Evolutionary conservation across 352 stramenopile genomes (phyloP).

Genomic region (Globisporangium middletonii): DNA sequence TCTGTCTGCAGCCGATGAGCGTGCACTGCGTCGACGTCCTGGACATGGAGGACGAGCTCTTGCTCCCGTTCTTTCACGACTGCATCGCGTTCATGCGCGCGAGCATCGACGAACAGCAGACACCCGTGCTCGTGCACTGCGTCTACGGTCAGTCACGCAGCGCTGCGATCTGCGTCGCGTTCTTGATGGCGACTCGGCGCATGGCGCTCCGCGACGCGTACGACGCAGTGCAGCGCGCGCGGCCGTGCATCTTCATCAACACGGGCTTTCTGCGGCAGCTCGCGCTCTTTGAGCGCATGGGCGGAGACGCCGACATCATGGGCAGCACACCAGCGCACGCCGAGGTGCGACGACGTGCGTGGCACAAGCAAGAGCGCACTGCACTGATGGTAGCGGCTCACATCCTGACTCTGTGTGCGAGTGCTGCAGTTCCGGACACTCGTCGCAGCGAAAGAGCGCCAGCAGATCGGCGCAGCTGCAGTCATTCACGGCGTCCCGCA

Average conservation of each 20-base stretch:
- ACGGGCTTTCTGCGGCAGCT: constrained; percentile 64
- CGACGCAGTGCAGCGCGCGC: constrained; percentile 43
- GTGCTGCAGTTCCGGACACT: constrained; percentile 37
- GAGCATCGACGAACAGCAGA: constrained; percentile 2
- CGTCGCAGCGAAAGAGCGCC: constrained; percentile 28
- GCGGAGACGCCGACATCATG: constrained; percentile 25
- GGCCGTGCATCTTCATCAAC: constrained; percentile 80
- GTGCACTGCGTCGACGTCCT: constrained; percentile 57
- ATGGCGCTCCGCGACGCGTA: constrained; percentile 46
- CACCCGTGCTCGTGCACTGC: constrained; percentile 58
- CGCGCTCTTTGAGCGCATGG: constrained; percentile 65
- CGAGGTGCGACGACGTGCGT: constrained; percentile 15
- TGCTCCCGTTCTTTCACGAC: constrained; percentile 53
- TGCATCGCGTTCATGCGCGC: constrained; percentile 23
- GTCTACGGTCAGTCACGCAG: constrained; percentile 78
- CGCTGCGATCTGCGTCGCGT: constrained; percentile 67
- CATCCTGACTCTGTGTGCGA: neutral
- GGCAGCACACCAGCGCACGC: constrained; percentile 53
- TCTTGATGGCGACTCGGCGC: constrained; percentile 45
- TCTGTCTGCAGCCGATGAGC: constrained; percentile 8
- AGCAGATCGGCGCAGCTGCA: constrained; percentile 17
- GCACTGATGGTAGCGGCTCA: no score
- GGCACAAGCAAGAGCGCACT: no score
- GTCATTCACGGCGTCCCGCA: constrained; percentile 25
- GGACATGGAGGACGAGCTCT: constrained; percentile 69